phyloP scores from a whole-genome alignment of 106 monocot genomes.

The Hemerocallis citrina region DNA sequence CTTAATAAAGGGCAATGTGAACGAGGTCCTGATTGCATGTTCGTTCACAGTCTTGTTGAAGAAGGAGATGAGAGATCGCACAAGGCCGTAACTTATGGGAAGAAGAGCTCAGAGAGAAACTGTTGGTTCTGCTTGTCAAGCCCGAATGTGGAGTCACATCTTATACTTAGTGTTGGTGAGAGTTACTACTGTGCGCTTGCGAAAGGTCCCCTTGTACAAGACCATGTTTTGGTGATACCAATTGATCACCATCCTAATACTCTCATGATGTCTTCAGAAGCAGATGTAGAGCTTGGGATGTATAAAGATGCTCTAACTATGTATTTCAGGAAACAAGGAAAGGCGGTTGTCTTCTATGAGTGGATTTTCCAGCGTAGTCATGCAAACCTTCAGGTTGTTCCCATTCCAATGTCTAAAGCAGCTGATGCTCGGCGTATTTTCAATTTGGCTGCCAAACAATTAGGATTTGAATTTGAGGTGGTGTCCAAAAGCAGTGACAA shows the following conservation, averaged over 20 bases:
- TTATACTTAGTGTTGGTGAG: constrained; percentile 70
- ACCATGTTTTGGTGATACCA: constrained; percentile 77
- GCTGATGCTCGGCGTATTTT: constrained; percentile 48
- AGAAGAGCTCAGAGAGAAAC: constrained; percentile 39
- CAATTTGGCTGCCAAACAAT: constrained; percentile 64
- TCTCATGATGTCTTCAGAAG: constrained; percentile 45
- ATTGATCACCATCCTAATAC: constrained; percentile 86
- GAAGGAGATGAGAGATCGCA: constrained; percentile 43
- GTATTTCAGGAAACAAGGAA: constrained; percentile 64
- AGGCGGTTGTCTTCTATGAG: constrained; percentile 77
- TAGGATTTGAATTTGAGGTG: constrained; percentile 70
- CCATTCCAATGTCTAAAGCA: constrained; percentile 75
- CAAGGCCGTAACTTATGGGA: constrained; percentile 27
- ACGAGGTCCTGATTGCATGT: constrained; percentile 79
- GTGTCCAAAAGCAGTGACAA: constrained; percentile 18
- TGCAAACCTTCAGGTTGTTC: constrained; percentile 97
- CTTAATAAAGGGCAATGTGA: constrained; percentile 96
- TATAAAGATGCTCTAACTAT: constrained; percentile 47
- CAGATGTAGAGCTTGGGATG: constrained; percentile 60
- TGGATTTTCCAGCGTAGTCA: constrained; percentile 58
- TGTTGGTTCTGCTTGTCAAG: constrained; percentile 99
- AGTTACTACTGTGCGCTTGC: constrained; percentile 88
- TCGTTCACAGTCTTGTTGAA: constrained; percentile 51
- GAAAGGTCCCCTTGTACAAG: constrained; percentile 79
- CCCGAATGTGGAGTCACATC: constrained; percentile 80